Evolutionary conservation across 164 flowering plant genomes (phyloP).

Genomic region (Piper betle): DNA sequence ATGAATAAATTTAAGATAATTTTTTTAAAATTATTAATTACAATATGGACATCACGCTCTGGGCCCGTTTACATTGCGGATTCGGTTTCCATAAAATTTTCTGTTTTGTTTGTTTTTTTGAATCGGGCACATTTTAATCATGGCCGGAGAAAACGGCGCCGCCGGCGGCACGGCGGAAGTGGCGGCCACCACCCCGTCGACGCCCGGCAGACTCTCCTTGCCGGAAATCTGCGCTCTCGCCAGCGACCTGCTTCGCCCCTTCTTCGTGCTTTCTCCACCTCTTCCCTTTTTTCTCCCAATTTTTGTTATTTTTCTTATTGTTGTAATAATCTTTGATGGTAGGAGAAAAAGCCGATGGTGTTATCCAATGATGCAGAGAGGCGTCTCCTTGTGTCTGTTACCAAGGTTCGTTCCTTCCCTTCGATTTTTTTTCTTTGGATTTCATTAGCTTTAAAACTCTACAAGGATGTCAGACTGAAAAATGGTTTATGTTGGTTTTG

Average conservation of each 20-base stretch:
- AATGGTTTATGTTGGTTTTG: not conserved
- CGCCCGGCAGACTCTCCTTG: not conserved
- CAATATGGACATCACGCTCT: too few species aligned
- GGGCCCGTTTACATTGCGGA: too few species aligned
- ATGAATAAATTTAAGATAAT: too few species aligned
- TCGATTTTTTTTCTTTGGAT: not conserved
- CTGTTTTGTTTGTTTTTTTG: too few species aligned
- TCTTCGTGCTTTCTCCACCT: constrained; percentile 16
- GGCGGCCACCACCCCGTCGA: not conserved
- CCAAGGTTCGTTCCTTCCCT: constrained; percentile 25
- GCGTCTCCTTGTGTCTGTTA: constrained; percentile 37
- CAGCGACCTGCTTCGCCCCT: constrained; percentile 26
- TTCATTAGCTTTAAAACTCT: not conserved
- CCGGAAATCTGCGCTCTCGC: constrained; percentile 34
- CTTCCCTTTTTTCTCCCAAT: not conserved
- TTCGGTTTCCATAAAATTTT: too few species aligned
- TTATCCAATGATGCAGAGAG: constrained; percentile 30
- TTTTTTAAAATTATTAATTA: too few species aligned
- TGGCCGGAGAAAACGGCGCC: too few species aligned
- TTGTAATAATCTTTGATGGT: not conserved
- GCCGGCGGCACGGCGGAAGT: too few species aligned
- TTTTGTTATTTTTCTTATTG: not conserved
- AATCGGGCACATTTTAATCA: too few species aligned
- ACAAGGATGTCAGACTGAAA: not conserved
- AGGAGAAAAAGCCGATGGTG: constrained; percentile 14